phyloP scores from a whole-genome alignment of 768 basidiomycete genomes.

The Rhodosporidiobolus odoratus region DNA sequence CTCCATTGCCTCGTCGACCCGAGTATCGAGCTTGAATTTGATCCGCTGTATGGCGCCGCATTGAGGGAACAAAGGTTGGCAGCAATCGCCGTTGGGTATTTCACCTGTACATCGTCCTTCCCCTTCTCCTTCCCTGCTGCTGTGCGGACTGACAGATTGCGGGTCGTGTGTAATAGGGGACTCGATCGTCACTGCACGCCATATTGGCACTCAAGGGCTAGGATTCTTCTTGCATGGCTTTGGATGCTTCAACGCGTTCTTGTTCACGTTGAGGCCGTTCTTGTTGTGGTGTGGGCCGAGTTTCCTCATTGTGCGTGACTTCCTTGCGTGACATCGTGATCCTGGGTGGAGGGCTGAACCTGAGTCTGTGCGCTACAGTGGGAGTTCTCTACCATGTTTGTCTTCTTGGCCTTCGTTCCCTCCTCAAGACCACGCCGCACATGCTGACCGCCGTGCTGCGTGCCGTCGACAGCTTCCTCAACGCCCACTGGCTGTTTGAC shows the following conservation, averaged over 20 bases:
- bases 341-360: not conserved
- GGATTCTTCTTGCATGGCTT: slow-evolving; percentile 38
- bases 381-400: slow-evolving; percentile 36
- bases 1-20: slow-evolving; percentile 20
- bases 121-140: not conserved
- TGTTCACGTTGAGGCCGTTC: slow-evolving; percentile 36
- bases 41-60: slow-evolving; percentile 26
- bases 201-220: slow-evolving; percentile 33
- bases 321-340: not conserved
- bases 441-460: not conserved
- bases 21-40: slow-evolving; percentile 5
- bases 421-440: not conserved
- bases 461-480: slow-evolving; percentile 24
- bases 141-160: too few species aligned
- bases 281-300: slow-evolving; percentile 31
- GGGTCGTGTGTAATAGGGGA: slow-evolving; percentile 24
- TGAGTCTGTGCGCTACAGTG: slow-evolving; percentile 4
- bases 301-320: slow-evolving; percentile 32
- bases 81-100: slow-evolving; percentile 36
- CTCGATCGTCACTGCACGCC: slow-evolving; percentile 19
- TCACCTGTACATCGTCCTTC: slow-evolving; percentile 19
- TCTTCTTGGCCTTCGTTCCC: not conserved
- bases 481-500: slow-evolving; percentile 38
- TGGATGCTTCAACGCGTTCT: slow-evolving; percentile 31
- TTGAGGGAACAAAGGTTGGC: slow-evolving; percentile 25